Percentiles rank a stretch among this genome's conserved stretches.
Conservation (phyloP, 257 asterid species). For the Henckelia pumila region DNA sequence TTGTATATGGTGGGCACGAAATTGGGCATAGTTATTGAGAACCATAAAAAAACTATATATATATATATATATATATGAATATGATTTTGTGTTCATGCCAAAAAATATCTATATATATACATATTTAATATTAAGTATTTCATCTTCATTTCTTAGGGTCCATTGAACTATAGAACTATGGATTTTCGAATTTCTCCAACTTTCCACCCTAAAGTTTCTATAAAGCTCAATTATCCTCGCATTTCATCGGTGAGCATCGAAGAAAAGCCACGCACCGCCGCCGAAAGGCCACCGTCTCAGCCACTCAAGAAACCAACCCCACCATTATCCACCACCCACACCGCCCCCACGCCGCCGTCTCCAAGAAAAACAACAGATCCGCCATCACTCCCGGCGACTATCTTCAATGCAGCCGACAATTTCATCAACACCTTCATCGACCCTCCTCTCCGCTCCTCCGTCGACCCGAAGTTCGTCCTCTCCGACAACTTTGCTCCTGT, state of each 20-base stretch:
- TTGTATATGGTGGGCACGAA: no score
- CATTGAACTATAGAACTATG: conserved; percentile 35
- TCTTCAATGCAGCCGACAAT: conserved; percentile 39
- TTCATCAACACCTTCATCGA: conserved; percentile 50
- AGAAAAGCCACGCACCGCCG: conserved; percentile 31
- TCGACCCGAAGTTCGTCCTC: conserved; percentile 52
- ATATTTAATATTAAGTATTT: no score
- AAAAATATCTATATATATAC: no score
- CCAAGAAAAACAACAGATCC: conserved; percentile 20
- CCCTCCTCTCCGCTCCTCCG: conserved; percentile 50
- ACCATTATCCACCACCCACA: conserved; percentile 4
- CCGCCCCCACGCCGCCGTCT: neutral
- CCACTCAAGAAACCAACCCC: conserved; percentile 25
- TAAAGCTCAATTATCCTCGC: conserved; percentile 20
- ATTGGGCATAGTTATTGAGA: no score
- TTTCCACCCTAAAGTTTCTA: conserved; percentile 34
- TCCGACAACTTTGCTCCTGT: conserved; percentile 65
- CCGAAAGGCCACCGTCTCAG: conserved; percentile 22
- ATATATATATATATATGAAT: no score
- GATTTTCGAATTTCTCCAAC: conserved; percentile 51
- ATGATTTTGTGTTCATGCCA: no score
- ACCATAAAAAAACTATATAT: no score
- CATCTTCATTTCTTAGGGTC: no score
- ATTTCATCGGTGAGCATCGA: conserved; percentile 41
- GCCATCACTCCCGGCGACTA: conserved; percentile 29